A percentile compares a stretch with the other conserved stretches of the same genome.
These are phyloP conservation scores for Brassica juncea DNA, from an alignment of 345 rosid species.

Conservation along the genomic window DNA sequence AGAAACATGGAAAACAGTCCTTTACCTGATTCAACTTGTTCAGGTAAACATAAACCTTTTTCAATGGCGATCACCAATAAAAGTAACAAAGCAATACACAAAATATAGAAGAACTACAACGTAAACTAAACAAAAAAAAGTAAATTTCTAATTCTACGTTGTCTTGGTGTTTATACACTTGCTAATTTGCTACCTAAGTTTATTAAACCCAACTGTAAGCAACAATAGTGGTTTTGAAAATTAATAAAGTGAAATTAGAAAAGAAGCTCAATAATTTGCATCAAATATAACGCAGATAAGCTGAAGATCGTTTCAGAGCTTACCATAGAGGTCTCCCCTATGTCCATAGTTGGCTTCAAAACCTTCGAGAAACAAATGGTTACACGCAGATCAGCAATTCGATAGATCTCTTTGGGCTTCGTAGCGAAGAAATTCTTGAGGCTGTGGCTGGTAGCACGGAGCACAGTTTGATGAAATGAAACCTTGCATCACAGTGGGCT, in stretches of 20 bases:
- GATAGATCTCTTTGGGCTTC: background rate
- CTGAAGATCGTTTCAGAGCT: background rate
- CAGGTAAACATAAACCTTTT: background rate
- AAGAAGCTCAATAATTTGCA: background rate
- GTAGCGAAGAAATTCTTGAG: background rate
- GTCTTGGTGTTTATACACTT: background rate
- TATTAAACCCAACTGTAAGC: background rate
- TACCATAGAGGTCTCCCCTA: background rate
- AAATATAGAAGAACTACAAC: background rate
- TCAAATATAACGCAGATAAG: background rate
- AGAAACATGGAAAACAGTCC: slow-evolving; percentile 18
- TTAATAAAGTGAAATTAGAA: background rate
- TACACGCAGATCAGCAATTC: no score
- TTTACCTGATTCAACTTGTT: background rate
- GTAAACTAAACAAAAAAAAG: background rate
- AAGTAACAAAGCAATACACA: background rate
- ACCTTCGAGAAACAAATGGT: no score
- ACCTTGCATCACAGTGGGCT: no score
- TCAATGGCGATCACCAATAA: background rate
- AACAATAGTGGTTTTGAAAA: background rate
- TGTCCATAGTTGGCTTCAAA: background rate
- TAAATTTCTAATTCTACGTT: background rate
- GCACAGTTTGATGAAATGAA: no score
- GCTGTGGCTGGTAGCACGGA: no score
- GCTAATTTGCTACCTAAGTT: background rate